These are phyloP conservation scores for Paecilomyces fulvus DNA, from an alignment of 2,329 filamentous ascomycete species.

Conservation along the genomic window DNA sequence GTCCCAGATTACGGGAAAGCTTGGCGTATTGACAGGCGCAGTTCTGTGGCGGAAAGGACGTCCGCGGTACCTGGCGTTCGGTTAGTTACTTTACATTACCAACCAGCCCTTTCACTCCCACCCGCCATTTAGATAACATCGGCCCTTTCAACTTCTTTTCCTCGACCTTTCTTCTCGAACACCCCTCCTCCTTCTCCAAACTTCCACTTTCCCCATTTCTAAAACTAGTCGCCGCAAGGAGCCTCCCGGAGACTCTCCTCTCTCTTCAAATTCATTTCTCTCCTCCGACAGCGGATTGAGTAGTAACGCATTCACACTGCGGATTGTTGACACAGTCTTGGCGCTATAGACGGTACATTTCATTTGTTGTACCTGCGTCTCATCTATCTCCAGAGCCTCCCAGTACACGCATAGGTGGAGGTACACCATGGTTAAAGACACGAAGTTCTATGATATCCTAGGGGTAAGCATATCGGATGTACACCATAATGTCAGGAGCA, in stretches of 20 bases:
- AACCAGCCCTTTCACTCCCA: background rate
- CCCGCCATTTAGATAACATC: constrained; percentile 9
- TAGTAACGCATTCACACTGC: background rate
- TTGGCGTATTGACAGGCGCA: constrained; percentile 5
- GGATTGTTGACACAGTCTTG: constrained; percentile 7
- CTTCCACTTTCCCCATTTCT: constrained; percentile 1
- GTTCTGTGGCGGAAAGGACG: background rate
- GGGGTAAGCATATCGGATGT: constrained; percentile 29
- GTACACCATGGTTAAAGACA: constrained; percentile 44
- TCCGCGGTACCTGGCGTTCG: constrained; percentile 5
- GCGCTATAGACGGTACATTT: constrained; percentile 9
- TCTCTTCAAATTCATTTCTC: background rate
- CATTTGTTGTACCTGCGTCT: constrained; percentile 4
- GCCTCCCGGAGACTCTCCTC: background rate
- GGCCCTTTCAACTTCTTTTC: constrained; percentile 7
- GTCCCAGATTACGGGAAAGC: constrained; percentile 3
- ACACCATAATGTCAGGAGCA: background rate
- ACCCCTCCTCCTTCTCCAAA: constrained; percentile 4
- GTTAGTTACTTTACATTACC: constrained; percentile 3
- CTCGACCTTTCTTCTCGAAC: constrained; percentile 2
- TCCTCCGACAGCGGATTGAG: background rate
- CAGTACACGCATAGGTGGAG: constrained; percentile 1
- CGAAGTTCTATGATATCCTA: constrained; percentile 40
- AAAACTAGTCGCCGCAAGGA: background rate
- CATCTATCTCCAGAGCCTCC: constrained; percentile 8